Base-by-base conservation (phyloP, 1,139 yeast genomes). In the Suhomyces taliae region DNA sequence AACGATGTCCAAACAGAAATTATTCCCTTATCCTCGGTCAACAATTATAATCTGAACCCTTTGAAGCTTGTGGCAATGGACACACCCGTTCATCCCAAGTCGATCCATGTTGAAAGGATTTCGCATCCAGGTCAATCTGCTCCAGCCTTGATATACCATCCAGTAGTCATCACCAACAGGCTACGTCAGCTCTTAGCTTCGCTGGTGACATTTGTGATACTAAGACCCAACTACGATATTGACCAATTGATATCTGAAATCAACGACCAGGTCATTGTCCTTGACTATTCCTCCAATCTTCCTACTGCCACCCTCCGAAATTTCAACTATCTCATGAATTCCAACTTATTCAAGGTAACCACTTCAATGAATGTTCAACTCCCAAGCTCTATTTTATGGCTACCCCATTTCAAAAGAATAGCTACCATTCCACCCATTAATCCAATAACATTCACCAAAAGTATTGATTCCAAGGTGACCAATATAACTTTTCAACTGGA, bases 321-420 rank as follows among this genome's bases (percentile, higher is more conserved):
- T 40, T 41, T 37, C 37, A 14, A 34, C n/a, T 47, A 39, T 37
- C 34, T 51, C 19, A 46, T 55, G 24, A 53, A 54, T 27, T 53
- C 58, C 9, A 55, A 53, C 38, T 45, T 53, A 26, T 44, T 41
- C 10, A 29, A 33, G n/a, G 44, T 53, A 3, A 12, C 27, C 9
- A 10, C 8, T 8, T 8, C 31, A 8, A 11, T 10, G 29, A 37
- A 26, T 31, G 37, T 12, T 14, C 27, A 3, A 4, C 27, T 47
- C 11, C 53, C 58, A 0, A 33, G 41, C 2, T 27, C 53, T 7
- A 40, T 58, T 6, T 52, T 62, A 10, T 63, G 66, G 68, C 46
- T 64, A 9, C 68, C 68, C 0, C 42, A 42, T 40, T 51, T 61
- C 34, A 53, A 44, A 41, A 53, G 57, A 3, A 19, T 37, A 4